Conservation (phyloP, 305 asterid genomes). For the Fraxinus xanthoxyloides region DNA sequence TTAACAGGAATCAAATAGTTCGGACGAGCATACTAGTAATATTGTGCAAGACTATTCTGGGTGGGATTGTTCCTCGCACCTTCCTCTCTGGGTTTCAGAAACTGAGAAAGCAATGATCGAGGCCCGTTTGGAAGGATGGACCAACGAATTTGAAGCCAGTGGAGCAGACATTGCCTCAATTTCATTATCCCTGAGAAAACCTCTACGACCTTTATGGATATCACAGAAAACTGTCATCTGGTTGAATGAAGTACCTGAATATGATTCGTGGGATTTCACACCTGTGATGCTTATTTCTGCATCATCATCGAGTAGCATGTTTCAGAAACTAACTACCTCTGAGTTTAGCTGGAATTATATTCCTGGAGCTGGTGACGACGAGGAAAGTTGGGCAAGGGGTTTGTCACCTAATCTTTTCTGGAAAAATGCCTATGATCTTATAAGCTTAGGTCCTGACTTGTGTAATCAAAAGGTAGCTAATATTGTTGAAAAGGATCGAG, state of each 20-base stretch:
- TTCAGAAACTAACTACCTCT: constrained; percentile 65
- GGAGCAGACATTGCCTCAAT: constrained; percentile 87
- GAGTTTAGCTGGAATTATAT: constrained; percentile 96
- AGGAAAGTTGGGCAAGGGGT: constrained; percentile 98
- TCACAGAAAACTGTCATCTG: constrained; percentile 92
- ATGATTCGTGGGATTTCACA: constrained; percentile 93
- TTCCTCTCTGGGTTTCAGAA: constrained; percentile 90
- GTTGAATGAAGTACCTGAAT: constrained; percentile 94
- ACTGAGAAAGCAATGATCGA: constrained; percentile 67
- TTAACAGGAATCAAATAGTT: constrained; percentile 42
- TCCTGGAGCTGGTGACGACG: constrained; percentile 99
- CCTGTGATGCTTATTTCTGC: constrained; percentile 79
- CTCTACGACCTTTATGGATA: constrained; percentile 87
- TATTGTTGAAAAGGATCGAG: constrained; percentile 80
- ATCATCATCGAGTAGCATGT: constrained; percentile 49
- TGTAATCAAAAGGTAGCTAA: constrained; percentile 81
- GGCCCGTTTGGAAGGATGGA: constrained; percentile 70
- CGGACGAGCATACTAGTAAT: constrained; percentile 21
- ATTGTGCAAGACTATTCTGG: constrained; percentile 28
- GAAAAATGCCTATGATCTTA: constrained; percentile 79
- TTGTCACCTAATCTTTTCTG: constrained; percentile 74
- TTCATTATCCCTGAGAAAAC: constrained; percentile 56
- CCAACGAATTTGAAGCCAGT: constrained; percentile 61
- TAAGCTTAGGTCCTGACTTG: constrained; percentile 67
- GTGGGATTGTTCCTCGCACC: constrained; percentile 93